Evolutionary conservation across 2,329 filamentous ascomycete genomes (phyloP).

Genomic region (Lachnellula cervina): DNA sequence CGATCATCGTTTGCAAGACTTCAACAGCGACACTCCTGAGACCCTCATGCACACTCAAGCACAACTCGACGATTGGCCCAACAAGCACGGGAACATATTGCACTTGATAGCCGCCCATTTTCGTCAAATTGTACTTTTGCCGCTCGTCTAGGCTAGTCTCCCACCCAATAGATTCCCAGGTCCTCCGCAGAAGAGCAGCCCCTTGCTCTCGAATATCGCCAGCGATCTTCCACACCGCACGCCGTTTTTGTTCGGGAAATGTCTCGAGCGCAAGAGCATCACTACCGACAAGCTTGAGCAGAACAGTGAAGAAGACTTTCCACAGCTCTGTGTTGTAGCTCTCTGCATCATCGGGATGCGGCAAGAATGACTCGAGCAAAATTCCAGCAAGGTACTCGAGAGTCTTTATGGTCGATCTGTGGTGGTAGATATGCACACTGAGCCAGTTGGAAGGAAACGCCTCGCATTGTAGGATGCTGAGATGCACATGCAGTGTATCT

Average conservation of each 20-base stretch:
- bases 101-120: conserved; percentile 94
- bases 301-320: conserved; percentile 86
- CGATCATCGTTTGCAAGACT: conserved; percentile 94
- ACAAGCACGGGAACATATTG: conserved; percentile 95
- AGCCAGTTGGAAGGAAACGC: conserved; percentile 89
- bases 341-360: conserved; percentile 79
- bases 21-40: conserved; percentile 85
- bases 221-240: conserved; percentile 98
- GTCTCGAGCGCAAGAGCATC: conserved; percentile 87
- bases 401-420: conserved; percentile 82
- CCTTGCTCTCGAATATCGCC: conserved; percentile 92
- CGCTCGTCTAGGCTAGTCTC: conserved; percentile 79
- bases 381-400: conserved; percentile 78
- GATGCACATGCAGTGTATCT: conserved; percentile 76
- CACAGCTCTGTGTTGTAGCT: conserved; percentile 86
- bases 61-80: conserved; percentile 86
- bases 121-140: conserved; percentile 69
- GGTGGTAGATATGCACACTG: conserved; percentile 87
- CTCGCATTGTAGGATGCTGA: conserved; percentile 83
- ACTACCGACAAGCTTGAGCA: conserved; percentile 85
- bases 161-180: conserved; percentile 97
- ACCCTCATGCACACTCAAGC: conserved; percentile 90
- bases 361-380: conserved; percentile 77
- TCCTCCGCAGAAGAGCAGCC: conserved; percentile 75
- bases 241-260: conserved; percentile 91